phyloP scores from a whole-genome alignment of 345 rosid species.

The Eucalyptus viminalis region DNA sequence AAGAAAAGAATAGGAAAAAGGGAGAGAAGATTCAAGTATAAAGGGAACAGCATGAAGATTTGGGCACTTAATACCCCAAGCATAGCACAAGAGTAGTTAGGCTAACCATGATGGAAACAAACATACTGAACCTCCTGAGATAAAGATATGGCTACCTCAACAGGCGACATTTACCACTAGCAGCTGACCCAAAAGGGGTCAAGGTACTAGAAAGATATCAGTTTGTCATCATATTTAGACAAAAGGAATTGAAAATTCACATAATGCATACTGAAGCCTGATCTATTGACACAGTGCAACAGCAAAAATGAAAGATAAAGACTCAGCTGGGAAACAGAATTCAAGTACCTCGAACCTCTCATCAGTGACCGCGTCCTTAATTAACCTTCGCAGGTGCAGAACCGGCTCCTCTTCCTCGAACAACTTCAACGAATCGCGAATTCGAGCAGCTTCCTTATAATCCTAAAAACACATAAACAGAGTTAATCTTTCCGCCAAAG shows the following conservation, averaged over 20 bases:
- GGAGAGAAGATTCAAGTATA: background rate
- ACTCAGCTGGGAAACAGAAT: background rate
- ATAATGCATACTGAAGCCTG: background rate
- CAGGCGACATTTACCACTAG: background rate
- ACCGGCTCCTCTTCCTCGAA: conserved; percentile 68
- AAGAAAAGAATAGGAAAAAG: background rate
- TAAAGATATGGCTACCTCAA: background rate
- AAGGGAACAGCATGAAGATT: background rate
- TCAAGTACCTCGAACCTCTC: conserved; percentile 50
- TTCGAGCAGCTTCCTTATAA: conserved; percentile 61
- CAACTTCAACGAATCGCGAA: conserved; percentile 45
- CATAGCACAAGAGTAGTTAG: background rate
- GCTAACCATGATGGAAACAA: background rate
- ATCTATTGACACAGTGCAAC: background rate
- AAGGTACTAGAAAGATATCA: background rate
- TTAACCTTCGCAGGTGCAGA: conserved; percentile 33
- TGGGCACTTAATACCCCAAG: background rate
- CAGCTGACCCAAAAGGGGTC: background rate
- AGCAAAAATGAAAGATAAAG: background rate
- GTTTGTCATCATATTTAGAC: background rate
- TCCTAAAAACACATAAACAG: conserved; percentile 10
- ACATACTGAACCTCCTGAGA: background rate
- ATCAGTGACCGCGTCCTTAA: conserved; percentile 36
- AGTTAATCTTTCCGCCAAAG: background rate
- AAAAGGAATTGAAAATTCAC: background rate